Evolutionary conservation across 208 protist genomes (phyloP).

Genomic region (Crithidia brevicula): DNA sequence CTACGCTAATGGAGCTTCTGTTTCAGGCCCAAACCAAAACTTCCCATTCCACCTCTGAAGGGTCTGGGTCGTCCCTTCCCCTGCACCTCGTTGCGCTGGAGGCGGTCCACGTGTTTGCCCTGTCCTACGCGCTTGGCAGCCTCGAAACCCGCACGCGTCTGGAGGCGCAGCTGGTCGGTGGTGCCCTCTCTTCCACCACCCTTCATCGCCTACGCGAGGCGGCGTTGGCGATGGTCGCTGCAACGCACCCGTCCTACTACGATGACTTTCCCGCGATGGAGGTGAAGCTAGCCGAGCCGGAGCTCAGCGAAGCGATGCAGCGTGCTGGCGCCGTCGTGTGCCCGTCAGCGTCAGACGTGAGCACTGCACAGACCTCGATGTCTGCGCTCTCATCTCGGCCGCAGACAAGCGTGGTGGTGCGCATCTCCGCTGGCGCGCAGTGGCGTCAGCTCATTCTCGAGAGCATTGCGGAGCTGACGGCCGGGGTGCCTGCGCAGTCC

Average conservation of each 20-base stretch:
- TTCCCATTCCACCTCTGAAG: too few species aligned
- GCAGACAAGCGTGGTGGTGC: slow-evolving; percentile 2
- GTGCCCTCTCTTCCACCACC: slow-evolving; percentile 33
- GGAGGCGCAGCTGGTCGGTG: slow-evolving; percentile 20
- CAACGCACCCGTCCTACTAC: slow-evolving; percentile 36
- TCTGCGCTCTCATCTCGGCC: not conserved
- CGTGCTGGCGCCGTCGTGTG: slow-evolving; percentile 18
- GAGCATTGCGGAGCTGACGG: slow-evolving; percentile 34
- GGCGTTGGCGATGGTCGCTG: slow-evolving; percentile 13
- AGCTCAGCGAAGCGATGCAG: slow-evolving; percentile 28
- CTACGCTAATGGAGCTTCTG: slow-evolving; percentile 40
- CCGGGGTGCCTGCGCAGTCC: not conserved
- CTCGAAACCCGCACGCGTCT: slow-evolving; percentile 40
- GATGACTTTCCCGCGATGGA: slow-evolving; percentile 40
- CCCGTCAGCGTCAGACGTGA: too few species aligned
- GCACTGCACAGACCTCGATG: not conserved
- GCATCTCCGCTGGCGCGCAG: slow-evolving; percentile 25
- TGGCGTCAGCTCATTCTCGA: slow-evolving; percentile 47
- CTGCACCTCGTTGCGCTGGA: slow-evolving; percentile 26
- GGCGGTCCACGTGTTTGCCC: slow-evolving; percentile 19
- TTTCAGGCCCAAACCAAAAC: slow-evolving; percentile 19
- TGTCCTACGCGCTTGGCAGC: slow-evolving; percentile 34
- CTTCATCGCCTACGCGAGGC: slow-evolving; percentile 28
- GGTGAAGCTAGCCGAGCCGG: slow-evolving; percentile 25
- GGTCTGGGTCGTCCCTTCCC: not conserved